Percentiles rank a stretch among this genome's conserved stretches.
Evolutionary conservation across 2,329 filamentous ascomycete species (phyloP).

Genomic region (Hymenoscyphus linearis): DNA sequence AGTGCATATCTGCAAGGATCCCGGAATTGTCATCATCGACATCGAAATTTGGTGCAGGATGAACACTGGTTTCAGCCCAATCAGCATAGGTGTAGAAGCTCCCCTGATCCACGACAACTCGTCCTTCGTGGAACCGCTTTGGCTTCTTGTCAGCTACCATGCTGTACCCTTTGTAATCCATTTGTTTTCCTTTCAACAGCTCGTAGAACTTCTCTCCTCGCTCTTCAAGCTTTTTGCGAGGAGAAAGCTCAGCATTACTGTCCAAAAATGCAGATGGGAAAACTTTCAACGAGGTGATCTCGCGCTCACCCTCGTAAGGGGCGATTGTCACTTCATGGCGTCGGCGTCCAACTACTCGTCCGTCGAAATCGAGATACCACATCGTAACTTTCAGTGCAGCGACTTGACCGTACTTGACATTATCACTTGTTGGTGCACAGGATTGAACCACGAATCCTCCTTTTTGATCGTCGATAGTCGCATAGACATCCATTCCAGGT

Average conservation of each 20-base stretch:
- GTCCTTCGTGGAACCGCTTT: slow-evolving; percentile 20
- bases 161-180: slow-evolving; percentile 23
- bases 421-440: slow-evolving; percentile 9
- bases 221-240: slow-evolving; percentile 17
- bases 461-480: slow-evolving; percentile 17
- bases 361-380: slow-evolving; percentile 32
- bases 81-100: slow-evolving; percentile 22
- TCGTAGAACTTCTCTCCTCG: slow-evolving; percentile 24
- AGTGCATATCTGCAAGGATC: slow-evolving; percentile 19
- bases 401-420: slow-evolving; percentile 13
- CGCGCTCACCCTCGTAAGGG: slow-evolving; percentile 27
- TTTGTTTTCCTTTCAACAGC: slow-evolving; percentile 21
- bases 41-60: slow-evolving; percentile 17
- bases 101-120: slow-evolving; percentile 21
- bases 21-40: slow-evolving; percentile 21
- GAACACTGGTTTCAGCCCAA: slow-evolving; percentile 17
- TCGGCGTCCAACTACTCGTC: slow-evolving; percentile 23
- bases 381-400: slow-evolving; percentile 21
- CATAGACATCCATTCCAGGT: slow-evolving; percentile 22
- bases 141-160: slow-evolving; percentile 20
- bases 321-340: slow-evolving; percentile 23
- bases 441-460: slow-evolving; percentile 20
- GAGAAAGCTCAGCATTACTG: slow-evolving; percentile 11
- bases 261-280: slow-evolving; percentile 23
- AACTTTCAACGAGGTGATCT: slow-evolving; percentile 27